Evolutionary conservation across 768 basidiomycete genomes (phyloP).

Genomic region (Psilocybe sp.): DNA sequence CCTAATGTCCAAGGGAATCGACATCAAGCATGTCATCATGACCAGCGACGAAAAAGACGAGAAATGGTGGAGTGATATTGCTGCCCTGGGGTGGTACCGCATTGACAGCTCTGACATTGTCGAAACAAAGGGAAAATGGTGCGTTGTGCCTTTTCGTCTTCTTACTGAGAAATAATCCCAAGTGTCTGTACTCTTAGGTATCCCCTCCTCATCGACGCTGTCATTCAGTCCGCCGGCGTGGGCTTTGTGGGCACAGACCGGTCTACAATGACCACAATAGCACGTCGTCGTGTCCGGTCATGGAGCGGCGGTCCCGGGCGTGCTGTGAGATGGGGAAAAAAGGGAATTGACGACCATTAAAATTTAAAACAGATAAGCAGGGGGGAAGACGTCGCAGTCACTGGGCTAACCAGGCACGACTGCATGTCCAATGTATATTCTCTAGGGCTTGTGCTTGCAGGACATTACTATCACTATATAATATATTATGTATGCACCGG

Average conservation of each 20-base stretch:
- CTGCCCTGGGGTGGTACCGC: constrained; percentile 46
- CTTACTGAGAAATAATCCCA: neutral
- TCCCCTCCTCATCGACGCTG: constrained; percentile 70
- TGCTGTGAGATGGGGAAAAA: constrained; percentile 57
- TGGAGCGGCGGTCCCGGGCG: constrained; percentile 59
- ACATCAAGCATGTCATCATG: constrained; percentile 54
- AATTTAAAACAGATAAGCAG: too few relatives aligned
- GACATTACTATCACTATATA: too few relatives aligned
- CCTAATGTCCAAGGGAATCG: constrained; percentile 38
- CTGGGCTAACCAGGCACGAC: neutral
- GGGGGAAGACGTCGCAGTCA: neutral
- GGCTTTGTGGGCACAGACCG: constrained; percentile 73
- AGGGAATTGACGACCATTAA: constrained; percentile 53
- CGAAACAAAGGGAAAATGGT: constrained; percentile 50
- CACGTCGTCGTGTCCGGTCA: constrained; percentile 61
- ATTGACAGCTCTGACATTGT: constrained; percentile 49
- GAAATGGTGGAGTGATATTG: constrained; percentile 58
- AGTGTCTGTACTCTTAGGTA: constrained; percentile 42
- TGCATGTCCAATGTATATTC: too few relatives aligned
- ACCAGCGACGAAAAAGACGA: constrained; percentile 61
- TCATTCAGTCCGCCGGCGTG: constrained; percentile 61
- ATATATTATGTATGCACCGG: too few relatives aligned
- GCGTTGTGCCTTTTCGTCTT: constrained; percentile 1
- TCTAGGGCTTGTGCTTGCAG: too few relatives aligned
- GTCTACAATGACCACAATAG: constrained; percentile 71